These are phyloP conservation scores for Orbilia javanica DNA, from an alignment of 2,329 filamentous ascomycete species.

Conservation along the genomic window DNA sequence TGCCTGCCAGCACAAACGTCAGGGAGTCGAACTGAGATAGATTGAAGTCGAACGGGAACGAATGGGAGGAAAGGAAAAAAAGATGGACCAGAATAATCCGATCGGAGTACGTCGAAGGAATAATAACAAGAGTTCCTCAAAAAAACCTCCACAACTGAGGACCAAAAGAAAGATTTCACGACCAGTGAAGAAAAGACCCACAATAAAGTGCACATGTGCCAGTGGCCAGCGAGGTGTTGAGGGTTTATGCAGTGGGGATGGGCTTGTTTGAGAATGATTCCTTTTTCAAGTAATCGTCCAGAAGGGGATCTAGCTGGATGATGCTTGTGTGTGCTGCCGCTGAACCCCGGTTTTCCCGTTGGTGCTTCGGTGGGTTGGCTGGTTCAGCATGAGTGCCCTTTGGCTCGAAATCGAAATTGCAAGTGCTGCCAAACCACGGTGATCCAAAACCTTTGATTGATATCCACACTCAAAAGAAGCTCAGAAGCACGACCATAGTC, in stretches of 20 bases:
- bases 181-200: slow-evolving; percentile 35
- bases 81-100: slow-evolving; percentile 31
- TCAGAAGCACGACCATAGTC: not conserved
- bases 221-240: slow-evolving; percentile 34
- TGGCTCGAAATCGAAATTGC: slow-evolving; percentile 56
- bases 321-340: slow-evolving; percentile 55
- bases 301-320: slow-evolving; percentile 53
- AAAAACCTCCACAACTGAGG: slow-evolving; percentile 34
- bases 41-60: slow-evolving; percentile 34
- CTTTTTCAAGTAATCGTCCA: slow-evolving; percentile 58
- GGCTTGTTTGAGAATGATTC: slow-evolving; percentile 59
- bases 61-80: slow-evolving; percentile 23
- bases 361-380: slow-evolving; percentile 37
- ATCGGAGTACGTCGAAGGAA: slow-evolving; percentile 34
- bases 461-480: slow-evolving; percentile 42
- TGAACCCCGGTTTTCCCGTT: slow-evolving; percentile 48
- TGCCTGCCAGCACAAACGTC: slow-evolving; percentile 46
- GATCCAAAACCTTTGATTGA: slow-evolving; percentile 47
- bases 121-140: slow-evolving; percentile 31
- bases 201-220: slow-evolving; percentile 45
- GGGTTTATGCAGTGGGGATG: slow-evolving; percentile 50
- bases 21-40: slow-evolving; percentile 46
- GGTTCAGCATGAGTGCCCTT: slow-evolving; percentile 33
- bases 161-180: slow-evolving; percentile 34
- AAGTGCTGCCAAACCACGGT: slow-evolving; percentile 50